phyloP scores from a whole-genome alignment of 208 protist genomes.

The Leishmania tropica region DNA sequence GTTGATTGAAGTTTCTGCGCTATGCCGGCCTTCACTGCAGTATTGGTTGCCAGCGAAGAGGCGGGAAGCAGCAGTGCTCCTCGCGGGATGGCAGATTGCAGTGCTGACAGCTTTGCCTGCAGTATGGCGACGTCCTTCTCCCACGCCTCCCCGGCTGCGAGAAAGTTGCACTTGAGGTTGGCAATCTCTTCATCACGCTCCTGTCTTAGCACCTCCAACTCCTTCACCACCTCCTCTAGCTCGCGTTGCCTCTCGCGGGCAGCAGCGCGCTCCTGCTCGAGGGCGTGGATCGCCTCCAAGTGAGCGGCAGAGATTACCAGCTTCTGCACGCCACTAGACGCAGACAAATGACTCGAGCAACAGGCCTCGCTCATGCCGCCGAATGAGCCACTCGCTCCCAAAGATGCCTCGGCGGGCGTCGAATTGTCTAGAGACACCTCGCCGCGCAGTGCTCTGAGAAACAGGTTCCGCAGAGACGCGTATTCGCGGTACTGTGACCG shows the following conservation, averaged over 20 bases:
- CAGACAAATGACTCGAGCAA: background rate
- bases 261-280: slow-evolving; percentile 56
- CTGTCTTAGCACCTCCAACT: slow-evolving; percentile 45
- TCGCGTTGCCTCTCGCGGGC: slow-evolving; percentile 45
- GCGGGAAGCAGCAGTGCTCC: slow-evolving; percentile 22
- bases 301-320: slow-evolving; percentile 57
- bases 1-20: background rate
- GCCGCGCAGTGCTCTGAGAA: slow-evolving; percentile 53
- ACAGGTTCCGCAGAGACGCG: slow-evolving; percentile 34
- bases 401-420: background rate
- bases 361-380: background rate
- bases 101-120: slow-evolving; percentile 51
- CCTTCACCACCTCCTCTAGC: slow-evolving; percentile 55
- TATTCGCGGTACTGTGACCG: slow-evolving; percentile 60
- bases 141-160: slow-evolving; percentile 55
- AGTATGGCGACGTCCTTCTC: slow-evolving; percentile 55
- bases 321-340: slow-evolving; percentile 3
- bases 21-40: background rate
- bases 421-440: slow-evolving; percentile 18
- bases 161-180: slow-evolving; percentile 53
- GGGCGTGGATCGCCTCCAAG: slow-evolving; percentile 49
- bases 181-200: slow-evolving; percentile 63
- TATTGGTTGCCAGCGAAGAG: background rate
- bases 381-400: background rate
- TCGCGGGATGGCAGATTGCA: slow-evolving; percentile 41